These are phyloP conservation scores for Lactifluus subvellereus DNA, from an alignment of 768 basidiomycete species.

Conservation along the genomic window DNA sequence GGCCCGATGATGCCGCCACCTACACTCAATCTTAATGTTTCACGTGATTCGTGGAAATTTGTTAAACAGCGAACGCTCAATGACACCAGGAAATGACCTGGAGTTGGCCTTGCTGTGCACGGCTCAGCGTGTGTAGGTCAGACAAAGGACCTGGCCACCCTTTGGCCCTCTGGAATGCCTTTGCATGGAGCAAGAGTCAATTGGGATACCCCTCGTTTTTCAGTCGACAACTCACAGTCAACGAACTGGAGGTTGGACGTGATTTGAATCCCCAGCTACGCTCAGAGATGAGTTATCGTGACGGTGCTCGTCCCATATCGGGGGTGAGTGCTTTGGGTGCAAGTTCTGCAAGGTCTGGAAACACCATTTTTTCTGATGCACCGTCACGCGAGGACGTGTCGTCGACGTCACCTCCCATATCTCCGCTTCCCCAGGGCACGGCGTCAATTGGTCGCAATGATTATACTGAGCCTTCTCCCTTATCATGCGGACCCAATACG, in stretches of 20 bases:
- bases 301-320: no score
- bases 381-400: conserved; percentile 37
- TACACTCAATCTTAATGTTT: conserved; percentile 3
- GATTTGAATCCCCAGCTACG: no score
- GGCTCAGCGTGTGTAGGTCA: conserved; percentile 37
- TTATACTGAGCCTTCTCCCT: conserved; percentile 7
- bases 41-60: conserved; percentile 18
- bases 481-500: conserved; percentile 20
- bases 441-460: conserved; percentile 5
- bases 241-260: no score
- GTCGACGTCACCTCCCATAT: conserved; percentile 35
- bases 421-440: conserved; percentile 31
- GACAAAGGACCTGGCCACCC: neutral
- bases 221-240: no score
- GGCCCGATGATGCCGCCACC: conserved; percentile 17
- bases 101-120: conserved; percentile 44
- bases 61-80: conserved; percentile 31
- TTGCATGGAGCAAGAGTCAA: no score
- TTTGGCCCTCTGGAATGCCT: no score
- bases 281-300: no score
- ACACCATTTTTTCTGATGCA: no score
- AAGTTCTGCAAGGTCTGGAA: no score
- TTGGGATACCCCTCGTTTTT: no score
- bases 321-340: no score
- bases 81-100: conserved; percentile 27